Evolutionary conservation across 148 eudicot species (phyloP), one percentile per base, ranked within the genome.

Genomic region (Vaccinium darrowii): DNA sequence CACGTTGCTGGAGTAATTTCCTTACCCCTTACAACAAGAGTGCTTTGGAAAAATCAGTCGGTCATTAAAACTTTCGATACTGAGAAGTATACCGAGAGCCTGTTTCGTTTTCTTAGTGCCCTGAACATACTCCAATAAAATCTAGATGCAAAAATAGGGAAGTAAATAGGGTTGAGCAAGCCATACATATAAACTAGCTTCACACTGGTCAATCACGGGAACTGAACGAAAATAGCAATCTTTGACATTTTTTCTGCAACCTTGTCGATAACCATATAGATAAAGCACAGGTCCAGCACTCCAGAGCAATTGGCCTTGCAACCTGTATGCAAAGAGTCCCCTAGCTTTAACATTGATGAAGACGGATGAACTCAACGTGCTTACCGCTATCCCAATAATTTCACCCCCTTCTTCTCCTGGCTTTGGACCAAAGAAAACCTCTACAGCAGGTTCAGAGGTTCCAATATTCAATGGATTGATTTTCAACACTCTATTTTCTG

Each of bases 161-260:
- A 71, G 7, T 30, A 73, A 7, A 30, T 16, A 69, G 27, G 39
- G 19, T 8, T 75, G 67, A 57, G 67, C 51, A 75, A 56, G 87
- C 36, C 96, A 90, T 89, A 96, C 99, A 87, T 95, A 97, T 36
- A 97, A 85, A 91, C 93, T 95, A 81, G 93, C 92, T 85, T 97
- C 98, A 80, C 99, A 97, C 53, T 90, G 92, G 88, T 97, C 98
- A 82, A 94, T 86, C 50, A 94, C 92, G 8, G 98, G 98, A 25
- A 62, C 51, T 21, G 98, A 94, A 75, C 84, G 78, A 79, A 97
- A 95, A 82, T 88, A 89, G 85, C 99, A 97, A 67, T 90, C 92
- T 23, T 92, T 87, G 73, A 88, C 82, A 80, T 93, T 93, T 75
- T 89, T 92, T 85, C 88, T 86, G 86, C 98, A 97, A 62, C 98